phyloP scores from a whole-genome alignment of 139 green algal genomes.

The Bryopsis sp. region DNA sequence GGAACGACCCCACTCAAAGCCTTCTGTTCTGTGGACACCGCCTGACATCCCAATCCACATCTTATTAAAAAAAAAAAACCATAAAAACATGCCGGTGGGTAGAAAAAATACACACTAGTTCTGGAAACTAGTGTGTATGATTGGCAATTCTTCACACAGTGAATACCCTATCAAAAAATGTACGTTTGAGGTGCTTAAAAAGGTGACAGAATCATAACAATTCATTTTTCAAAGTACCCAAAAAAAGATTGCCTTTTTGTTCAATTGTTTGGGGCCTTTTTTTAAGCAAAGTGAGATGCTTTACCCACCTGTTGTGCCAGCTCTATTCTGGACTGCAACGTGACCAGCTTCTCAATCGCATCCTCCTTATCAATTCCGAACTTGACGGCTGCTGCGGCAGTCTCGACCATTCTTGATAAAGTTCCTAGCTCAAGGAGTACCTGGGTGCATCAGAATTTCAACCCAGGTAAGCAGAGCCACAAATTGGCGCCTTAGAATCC shows the following conservation, averaged over 20 bases:
- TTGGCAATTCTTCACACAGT: neutral
- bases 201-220: neutral
- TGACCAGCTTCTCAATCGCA: conserved; percentile 31
- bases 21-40: conserved; percentile 26
- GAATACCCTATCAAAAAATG: neutral
- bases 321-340: conserved; percentile 26
- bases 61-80: neutral
- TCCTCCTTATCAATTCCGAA: conserved; percentile 45
- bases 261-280: too few relatives aligned
- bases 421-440: conserved; percentile 40
- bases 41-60: conserved; percentile 8
- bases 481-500: neutral
- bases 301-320: neutral
- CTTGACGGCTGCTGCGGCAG: conserved; percentile 36
- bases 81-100: neutral
- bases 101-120: neutral
- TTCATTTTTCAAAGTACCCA: too few relatives aligned
- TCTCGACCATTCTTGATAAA: conserved; percentile 35
- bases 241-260: too few relatives aligned
- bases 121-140: neutral
- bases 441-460: conserved; percentile 20
- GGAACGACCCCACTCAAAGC: conserved; percentile 30
- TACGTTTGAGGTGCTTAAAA: neutral
- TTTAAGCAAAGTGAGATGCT: too few relatives aligned
- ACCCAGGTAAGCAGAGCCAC: neutral